Base-by-base conservation (phyloP, 345 rosid genomes). In the Gossypioides kirkii region DNA sequence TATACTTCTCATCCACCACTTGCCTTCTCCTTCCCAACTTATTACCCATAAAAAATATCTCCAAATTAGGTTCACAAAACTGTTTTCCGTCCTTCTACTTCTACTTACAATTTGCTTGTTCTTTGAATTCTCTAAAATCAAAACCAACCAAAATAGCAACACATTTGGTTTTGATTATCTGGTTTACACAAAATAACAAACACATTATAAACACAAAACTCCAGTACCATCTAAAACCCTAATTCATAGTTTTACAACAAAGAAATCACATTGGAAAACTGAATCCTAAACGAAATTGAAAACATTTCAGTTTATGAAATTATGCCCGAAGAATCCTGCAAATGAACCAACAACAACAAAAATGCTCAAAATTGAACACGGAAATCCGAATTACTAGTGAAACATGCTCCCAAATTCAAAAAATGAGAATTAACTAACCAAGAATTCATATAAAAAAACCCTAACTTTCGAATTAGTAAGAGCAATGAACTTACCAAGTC, bases 1-100 rank as follows among this genome's bases (percentile, higher is more conserved):
- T 96, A 75, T 86, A 91, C 81, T 77, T 87, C 86, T 93, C 98
- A 72, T 96, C 98, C 67, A 96, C 97, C 58, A 86, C 91, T 79
- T 90, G 99, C 54, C 86, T 88, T 84, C 85, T 87, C 79, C 97
- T 89, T 71, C 91, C 98, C 23, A 96, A 77, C 83, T 93, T 93
- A 87, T 93, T 96, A 79, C 99, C 99, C 99, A 96, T 96, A 79
- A 71, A 79, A 77, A 53, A 46, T 42, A 74, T 69, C 50, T 64
- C n/a, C 8, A 53, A 43, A 1, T 28, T 50, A 32, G 23, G 32
- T 11, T 32, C 41, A 2, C 1, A 36, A 62, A 73, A 64, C 13
- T 3, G 11, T 62, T 77, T 61, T 69, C 11, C 41, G 0, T 63
- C 23, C 13, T 38, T 58, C 66, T 74, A 45, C 41, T 47, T 46